Evolutionary conservation across 345 rosid genomes (phyloP), one percentile per base, ranked within the genome.

Genomic region (Murraya koenigii): DNA sequence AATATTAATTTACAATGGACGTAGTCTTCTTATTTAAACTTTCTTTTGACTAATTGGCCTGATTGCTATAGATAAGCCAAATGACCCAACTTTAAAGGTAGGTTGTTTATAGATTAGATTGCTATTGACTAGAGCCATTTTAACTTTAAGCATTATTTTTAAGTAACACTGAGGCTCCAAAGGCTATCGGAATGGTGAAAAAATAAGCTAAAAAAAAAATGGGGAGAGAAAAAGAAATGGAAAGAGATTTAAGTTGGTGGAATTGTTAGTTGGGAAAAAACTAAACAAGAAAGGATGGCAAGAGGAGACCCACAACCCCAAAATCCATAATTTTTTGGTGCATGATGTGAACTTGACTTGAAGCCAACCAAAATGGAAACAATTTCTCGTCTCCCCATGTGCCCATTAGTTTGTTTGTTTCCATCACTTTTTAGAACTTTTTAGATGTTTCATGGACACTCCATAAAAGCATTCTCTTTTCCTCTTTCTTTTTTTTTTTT

Each of bases 361-460:
- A 82, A 80, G 85, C 79, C 85, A 77, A 78, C 83, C 87, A 62
- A 76, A 55, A 75, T 75, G 81, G 87, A 71, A 83, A 77, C 88
- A 83, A 7, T 76, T 74, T 82, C 80, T 30, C 60, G 74, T 79
- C 66, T 56, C 28, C 85, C 92, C 90, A 89, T 87, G 92, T 89
- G 88, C 65, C 76, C 69, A 74, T 81, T 78, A 66, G 77, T 75
- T 85, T 80, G 66, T 66, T 78, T 82, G 87, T 75, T 77, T 71
- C 86, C 80, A 52, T 80, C 81, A 82, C 82, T 75, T 82, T 82
- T 80, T 41, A 2, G 39, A 20, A 54, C 75, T 74, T 68, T 65
- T 83, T 80, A 60, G 56, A 71, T 82, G 77, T 80, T 79, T 79
- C 86, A 75, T 74, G 22, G 56, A 39, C 66, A 30, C 73, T 49